phyloP scores from a whole-genome alignment of 2,329 filamentous ascomycete species.

The Moelleriella libera region DNA sequence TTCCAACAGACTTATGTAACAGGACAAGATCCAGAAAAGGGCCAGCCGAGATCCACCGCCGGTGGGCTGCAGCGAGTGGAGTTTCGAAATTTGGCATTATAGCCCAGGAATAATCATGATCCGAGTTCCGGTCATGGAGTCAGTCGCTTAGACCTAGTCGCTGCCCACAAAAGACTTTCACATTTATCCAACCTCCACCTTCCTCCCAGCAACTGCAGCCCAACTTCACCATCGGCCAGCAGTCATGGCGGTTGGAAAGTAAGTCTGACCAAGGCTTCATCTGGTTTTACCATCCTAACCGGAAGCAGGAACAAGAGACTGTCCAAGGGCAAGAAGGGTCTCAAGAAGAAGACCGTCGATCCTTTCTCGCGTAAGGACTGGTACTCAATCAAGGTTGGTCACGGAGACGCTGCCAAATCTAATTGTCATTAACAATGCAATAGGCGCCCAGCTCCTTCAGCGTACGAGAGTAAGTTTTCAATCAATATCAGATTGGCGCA shows the following conservation, averaged over 20 bases:
- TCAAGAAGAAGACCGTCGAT: conserved; percentile 98
- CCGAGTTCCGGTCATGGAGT: conserved; percentile 4
- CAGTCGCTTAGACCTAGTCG: conserved; percentile 23
- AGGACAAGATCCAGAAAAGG: too few relatives aligned
- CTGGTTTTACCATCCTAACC: conserved; percentile 9
- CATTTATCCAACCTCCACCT: conserved; percentile 25
- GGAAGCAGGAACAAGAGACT: conserved; percentile 92
- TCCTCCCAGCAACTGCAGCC: conserved; percentile 1
- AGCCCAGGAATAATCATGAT: background rate
- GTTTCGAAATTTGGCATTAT: too few relatives aligned
- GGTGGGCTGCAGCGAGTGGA: too few relatives aligned
- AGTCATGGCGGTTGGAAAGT: conserved; percentile 50
- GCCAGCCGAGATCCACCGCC: too few relatives aligned
- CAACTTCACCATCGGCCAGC: conserved; percentile 31
- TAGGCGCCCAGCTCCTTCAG: conserved; percentile 92
- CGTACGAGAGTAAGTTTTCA: conserved; percentile 73
- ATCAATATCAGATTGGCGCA: too few relatives aligned
- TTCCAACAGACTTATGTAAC: too few relatives aligned
- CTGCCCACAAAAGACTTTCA: conserved; percentile 21
- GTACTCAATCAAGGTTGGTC: conserved; percentile 83
- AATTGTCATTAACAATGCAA: conserved; percentile 5
- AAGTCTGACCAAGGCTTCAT: conserved; percentile 13
- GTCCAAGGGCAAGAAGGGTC: conserved; percentile 99
- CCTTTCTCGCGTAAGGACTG: conserved; percentile 99
- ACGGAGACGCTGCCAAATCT: background rate